Conservation (phyloP, 495 filamentous ascomycete species). For the Rostrohypoxylon terebratum region DNA sequence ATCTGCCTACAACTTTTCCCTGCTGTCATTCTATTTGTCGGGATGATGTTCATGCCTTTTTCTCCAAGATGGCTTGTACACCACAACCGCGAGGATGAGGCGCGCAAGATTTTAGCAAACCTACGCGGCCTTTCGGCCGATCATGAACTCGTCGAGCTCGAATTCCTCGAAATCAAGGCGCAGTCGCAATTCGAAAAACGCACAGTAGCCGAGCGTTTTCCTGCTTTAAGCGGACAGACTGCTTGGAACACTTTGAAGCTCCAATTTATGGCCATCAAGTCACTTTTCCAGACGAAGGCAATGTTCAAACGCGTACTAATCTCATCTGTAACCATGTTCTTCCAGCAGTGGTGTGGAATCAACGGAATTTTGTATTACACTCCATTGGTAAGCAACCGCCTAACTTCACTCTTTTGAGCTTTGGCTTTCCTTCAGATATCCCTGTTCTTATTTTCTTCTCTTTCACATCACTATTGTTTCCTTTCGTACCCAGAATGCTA, state of each 20-base stretch:
- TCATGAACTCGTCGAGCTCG: constrained; percentile 75
- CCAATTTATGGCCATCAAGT: constrained; percentile 77
- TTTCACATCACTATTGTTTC: neutral
- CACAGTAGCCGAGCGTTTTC: constrained; percentile 76
- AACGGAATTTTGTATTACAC: too few relatives aligned
- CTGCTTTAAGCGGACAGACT: constrained; percentile 69
- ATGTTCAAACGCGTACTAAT: constrained; percentile 82
- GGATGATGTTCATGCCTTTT: constrained; percentile 86
- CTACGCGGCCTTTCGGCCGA: constrained; percentile 71
- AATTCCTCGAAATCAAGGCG: constrained; percentile 85
- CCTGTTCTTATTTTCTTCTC: too few relatives aligned
- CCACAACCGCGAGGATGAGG: constrained; percentile 77
- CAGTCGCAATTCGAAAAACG: constrained; percentile 84
- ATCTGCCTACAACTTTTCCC: constrained; percentile 72
- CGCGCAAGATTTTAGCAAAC: constrained; percentile 71
- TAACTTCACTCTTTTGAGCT: too few relatives aligned
- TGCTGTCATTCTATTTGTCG: constrained; percentile 69
- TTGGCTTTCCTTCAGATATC: too few relatives aligned
- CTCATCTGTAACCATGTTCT: constrained; percentile 76
- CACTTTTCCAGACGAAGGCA: constrained; percentile 75
- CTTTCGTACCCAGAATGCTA: too few relatives aligned
- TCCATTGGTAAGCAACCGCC: too few relatives aligned
- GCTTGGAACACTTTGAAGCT: constrained; percentile 72
- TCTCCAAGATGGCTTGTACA: constrained; percentile 84
- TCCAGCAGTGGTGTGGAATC: constrained; percentile 82